Evolutionary conservation across 2,329 filamentous ascomycete species (phyloP), one percentile per base, ranked within the genome.

Genomic region (Cucurbitaria berberidis): DNA sequence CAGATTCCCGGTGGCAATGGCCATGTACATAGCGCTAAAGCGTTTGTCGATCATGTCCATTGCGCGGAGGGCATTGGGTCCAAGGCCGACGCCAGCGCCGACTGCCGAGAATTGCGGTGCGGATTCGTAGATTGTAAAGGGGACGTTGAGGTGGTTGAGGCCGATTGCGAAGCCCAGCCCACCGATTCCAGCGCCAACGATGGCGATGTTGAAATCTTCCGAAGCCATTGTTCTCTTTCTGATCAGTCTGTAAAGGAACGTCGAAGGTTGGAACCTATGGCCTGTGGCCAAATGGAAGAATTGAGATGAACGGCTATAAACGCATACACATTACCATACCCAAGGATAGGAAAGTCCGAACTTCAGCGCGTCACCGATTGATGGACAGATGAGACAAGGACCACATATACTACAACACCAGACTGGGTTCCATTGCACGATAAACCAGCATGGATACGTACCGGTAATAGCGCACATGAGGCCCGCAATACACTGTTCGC

Each of bases 11-110:
- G 74, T 74, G 39, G 73, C 73, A 24, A 78, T 73, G 5, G 62
- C 59, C 52, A 77, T 69, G 52, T 79, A 80, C 56, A 66, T 61
- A 11, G 65, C 55, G 8, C 73, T 70, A 41, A 79, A 76, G 5
- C 63, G 60, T 11, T 66, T 51, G 45, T 79, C 76, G 52, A 79
- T 77, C 16, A 78, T 62, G 43, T 77, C 74, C 68, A 80, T 78
- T 7, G 77, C 75, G 13, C 65, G 66, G 18, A 80, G 53, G 5
- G 75, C 70, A 60, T 80, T 80, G 6, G 77, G 77, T 0, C 73
- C 77, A 8, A 79, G 56, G 5, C 63, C 66, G 15, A 69, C 60
- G n/a, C 69, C 69, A 5, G 68, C 68, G 30, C 69, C 69, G 13
- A 67, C 58, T 15, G 66, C 59, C 9, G 62, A 60, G 38, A 66